A percentile compares a stretch with the other conserved stretches of the same genome.
Evolutionary conservation across 805 yeast genomes (phyloP).

Genomic region (Pichia californica): DNA sequence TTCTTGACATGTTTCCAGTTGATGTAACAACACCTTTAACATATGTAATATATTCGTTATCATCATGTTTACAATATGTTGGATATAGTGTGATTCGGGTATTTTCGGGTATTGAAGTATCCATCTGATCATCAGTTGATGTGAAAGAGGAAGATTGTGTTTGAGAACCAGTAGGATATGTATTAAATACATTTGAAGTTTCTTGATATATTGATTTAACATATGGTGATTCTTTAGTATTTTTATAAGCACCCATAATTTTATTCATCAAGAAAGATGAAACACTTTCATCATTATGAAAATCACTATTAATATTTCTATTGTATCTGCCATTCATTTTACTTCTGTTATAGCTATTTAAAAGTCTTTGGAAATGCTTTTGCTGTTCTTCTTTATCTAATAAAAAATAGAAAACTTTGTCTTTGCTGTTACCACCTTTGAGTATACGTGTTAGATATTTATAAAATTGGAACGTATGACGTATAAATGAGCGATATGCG

Average conservation of each 20-base stretch:
- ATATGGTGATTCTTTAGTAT: conserved; percentile 43
- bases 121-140: background rate
- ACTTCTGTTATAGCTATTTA: conserved; percentile 1
- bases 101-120: conserved; percentile 45
- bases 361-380: conserved; percentile 11
- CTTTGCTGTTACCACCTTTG: conserved; percentile 14
- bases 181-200: conserved; percentile 16
- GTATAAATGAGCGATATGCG: conserved; percentile 3
- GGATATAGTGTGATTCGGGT: conserved; percentile 58
- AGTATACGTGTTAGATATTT: conserved; percentile 1
- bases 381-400: conserved; percentile 17
- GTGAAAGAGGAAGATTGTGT: too few species aligned
- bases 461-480: background rate
- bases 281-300: conserved; percentile 15
- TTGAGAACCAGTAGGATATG: background rate
- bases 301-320: background rate
- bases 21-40: conserved; percentile 67
- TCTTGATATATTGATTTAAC: conserved; percentile 38
- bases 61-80: conserved; percentile 39
- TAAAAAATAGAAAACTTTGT: conserved; percentile 24
- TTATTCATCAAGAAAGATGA: conserved; percentile 31
- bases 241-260: conserved; percentile 41
- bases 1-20: conserved; percentile 66
- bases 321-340: background rate
- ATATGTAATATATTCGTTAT: conserved; percentile 44